These are phyloP conservation scores for Vicia faba DNA, from an alignment of 306 rosid genomes.

Conservation along the genomic window DNA sequence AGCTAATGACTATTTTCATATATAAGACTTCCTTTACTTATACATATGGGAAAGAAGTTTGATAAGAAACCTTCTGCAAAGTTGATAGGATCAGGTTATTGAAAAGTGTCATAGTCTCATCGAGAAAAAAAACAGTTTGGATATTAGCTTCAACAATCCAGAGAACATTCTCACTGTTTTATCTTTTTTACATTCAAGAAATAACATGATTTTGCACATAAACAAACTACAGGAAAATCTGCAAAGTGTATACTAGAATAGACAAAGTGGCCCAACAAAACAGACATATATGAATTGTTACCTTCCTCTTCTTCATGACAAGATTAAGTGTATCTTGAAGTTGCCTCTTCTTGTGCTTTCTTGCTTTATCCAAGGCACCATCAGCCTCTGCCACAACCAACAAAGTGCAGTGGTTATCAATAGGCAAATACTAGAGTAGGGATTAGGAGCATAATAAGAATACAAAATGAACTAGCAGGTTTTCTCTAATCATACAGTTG, in stretches of 20 bases:
- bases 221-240: constrained; percentile 26
- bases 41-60: constrained; percentile 31
- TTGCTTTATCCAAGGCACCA: constrained; percentile 98
- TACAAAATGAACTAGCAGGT: neutral
- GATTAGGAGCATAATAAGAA: constrained; percentile 1
- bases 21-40: constrained; percentile 21
- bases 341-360: constrained; percentile 98
- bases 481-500: too few relatives aligned
- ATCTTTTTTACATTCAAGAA: constrained; percentile 16
- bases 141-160: constrained; percentile 30
- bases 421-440: constrained; percentile 5
- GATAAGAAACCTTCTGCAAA: constrained; percentile 25
- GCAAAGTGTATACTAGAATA: constrained; percentile 24
- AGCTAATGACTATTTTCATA: constrained; percentile 10
- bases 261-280: constrained; percentile 24
- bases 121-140: neutral
- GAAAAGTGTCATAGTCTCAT: constrained; percentile 12
- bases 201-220: constrained; percentile 10
- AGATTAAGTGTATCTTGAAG: constrained; percentile 91
- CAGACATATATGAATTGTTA: constrained; percentile 36
- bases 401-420: constrained; percentile 31
- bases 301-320: constrained; percentile 93
- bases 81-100: neutral
- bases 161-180: constrained; percentile 25
- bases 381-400: constrained; percentile 83